A percentile compares a stretch with the other conserved stretches of the same genome.
Conservation (phyloP, 164 flowering plant genomes). For the Chimonanthus salicifolius region DNA sequence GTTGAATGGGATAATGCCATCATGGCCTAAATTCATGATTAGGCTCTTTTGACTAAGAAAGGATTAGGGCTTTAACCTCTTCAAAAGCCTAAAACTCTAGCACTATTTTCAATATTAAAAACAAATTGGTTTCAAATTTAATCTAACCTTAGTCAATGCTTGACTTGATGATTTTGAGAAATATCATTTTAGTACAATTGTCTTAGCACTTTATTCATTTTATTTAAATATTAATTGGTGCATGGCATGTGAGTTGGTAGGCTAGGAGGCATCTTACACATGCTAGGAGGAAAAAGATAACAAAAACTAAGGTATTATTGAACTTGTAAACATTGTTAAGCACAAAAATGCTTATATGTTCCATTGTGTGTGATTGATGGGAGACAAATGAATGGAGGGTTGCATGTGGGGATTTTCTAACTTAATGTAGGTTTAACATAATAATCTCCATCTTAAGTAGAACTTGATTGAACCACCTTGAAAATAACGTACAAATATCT, state of each 20-base stretch:
- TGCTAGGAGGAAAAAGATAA: constrained; percentile 10
- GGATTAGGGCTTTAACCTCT: no score
- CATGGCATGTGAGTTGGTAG: constrained; percentile 19
- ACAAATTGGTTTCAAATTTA: neutral
- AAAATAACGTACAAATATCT: no score
- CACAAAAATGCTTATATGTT: constrained; percentile 6
- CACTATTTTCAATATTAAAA: no score
- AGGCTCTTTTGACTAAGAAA: no score
- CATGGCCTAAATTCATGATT: no score
- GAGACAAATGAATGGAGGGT: constrained; percentile 8
- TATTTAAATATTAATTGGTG: neutral
- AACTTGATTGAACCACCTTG: no score
- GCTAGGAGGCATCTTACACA: constrained; percentile 19
- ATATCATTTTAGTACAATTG: neutral
- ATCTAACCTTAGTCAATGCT: constrained; percentile 8
- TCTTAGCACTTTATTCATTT: neutral
- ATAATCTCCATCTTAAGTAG: no score
- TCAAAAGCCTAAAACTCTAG: no score
- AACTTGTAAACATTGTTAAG: neutral
- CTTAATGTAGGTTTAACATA: no score
- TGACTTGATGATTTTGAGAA: neutral
- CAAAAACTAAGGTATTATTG: constrained; percentile 6
- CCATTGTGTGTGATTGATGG: constrained; percentile 15
- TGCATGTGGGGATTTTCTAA: constrained; percentile 8
- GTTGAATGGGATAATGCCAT: no score